Conservation (phyloP, 257 asterid genomes). For the Solanum infundibuliforme region DNA sequence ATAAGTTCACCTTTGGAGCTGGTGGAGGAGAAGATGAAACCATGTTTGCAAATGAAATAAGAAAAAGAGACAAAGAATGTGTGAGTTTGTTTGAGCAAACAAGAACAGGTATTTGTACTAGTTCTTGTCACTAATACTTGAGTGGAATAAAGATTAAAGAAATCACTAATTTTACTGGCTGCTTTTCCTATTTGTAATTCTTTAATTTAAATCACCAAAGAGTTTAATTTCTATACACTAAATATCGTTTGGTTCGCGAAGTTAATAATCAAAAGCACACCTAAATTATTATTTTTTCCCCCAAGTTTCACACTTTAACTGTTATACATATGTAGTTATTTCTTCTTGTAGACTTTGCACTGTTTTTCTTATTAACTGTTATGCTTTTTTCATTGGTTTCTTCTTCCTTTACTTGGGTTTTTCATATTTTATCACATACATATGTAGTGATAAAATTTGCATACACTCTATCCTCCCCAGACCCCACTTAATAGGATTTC, state of each 20-base stretch:
- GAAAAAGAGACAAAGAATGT: slow-evolving; percentile 18
- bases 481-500: neutral
- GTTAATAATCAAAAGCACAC: neutral
- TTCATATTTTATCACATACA: no score
- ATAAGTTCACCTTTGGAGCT: slow-evolving; percentile 35
- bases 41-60: slow-evolving; percentile 20
- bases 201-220: neutral
- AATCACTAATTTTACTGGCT: slow-evolving; percentile 3
- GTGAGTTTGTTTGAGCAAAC: slow-evolving; percentile 16
- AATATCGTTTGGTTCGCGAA: neutral
- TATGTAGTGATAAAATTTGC: neutral
- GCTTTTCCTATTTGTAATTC: slow-evolving; percentile 1
- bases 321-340: neutral
- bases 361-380: no score
- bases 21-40: slow-evolving; percentile 40
- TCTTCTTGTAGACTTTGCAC: neutral
- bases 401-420: neutral
- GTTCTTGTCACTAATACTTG: slow-evolving; percentile 6
- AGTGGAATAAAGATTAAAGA: slow-evolving; percentile 13
- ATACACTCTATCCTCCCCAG: accelerated
- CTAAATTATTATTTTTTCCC: neutral
- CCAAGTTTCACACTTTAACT: neutral
- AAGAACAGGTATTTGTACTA: slow-evolving; percentile 30
- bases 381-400: neutral
- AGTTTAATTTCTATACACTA: neutral